Conservation (phyloP, 768 basidiomycete species). For the Amanita phalloides region DNA sequence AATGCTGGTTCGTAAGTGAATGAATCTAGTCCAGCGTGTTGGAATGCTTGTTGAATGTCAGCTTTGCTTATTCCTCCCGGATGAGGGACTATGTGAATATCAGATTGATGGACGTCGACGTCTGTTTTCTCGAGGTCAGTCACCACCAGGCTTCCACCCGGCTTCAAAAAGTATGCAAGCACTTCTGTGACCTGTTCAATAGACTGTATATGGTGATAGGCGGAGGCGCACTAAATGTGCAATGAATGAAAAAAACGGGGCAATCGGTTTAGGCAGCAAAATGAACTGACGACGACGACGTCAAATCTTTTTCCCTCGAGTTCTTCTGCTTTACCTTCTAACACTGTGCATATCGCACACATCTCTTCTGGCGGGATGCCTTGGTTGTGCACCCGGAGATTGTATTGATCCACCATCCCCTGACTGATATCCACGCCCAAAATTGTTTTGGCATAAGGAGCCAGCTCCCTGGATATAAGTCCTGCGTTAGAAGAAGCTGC, state of each 20-base stretch:
- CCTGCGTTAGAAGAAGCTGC: constrained; percentile 26
- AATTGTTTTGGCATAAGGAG: constrained; percentile 47
- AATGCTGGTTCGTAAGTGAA: constrained; percentile 27
- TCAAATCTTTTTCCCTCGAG: constrained; percentile 52
- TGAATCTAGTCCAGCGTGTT: constrained; percentile 37
- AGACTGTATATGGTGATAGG: constrained; percentile 54
- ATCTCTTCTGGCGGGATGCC: constrained; percentile 58
- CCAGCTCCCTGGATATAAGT: constrained; percentile 49
- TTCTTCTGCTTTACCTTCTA: constrained; percentile 35
- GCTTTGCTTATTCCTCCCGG: constrained; percentile 38
- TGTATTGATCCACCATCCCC: constrained; percentile 58
- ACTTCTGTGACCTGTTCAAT: constrained; percentile 34
- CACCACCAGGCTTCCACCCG: constrained; percentile 45
- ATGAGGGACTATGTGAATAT: constrained; percentile 34
- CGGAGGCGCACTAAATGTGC: constrained; percentile 40
- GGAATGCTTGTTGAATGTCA: constrained; percentile 39
- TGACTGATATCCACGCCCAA: constrained; percentile 73
- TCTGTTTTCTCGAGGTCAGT: constrained; percentile 33
- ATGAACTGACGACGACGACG: constrained; percentile 47
- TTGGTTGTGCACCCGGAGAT: constrained; percentile 43
- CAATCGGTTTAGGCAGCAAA: background rate
- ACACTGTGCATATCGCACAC: constrained; percentile 44
- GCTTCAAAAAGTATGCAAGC: constrained; percentile 41
- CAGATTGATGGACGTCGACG: constrained; percentile 4
- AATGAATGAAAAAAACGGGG: background rate